A percentile compares a stretch with the other conserved stretches of the same genome.
phyloP scores from a whole-genome alignment of 768 basidiomycete species.

The Boletus huronensis region DNA sequence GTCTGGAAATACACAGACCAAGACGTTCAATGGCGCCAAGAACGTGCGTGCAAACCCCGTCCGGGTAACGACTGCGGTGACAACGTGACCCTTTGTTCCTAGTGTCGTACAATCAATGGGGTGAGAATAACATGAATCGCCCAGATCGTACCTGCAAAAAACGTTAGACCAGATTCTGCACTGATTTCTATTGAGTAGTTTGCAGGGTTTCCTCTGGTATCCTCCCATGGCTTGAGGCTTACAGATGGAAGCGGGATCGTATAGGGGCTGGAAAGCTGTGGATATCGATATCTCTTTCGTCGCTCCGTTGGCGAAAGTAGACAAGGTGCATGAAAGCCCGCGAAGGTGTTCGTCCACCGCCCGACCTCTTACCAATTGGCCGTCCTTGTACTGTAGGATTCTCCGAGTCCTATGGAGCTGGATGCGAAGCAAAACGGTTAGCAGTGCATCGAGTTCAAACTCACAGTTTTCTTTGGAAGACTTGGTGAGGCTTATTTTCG shows the following conservation, averaged over 20 bases:
- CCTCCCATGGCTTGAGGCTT: not conserved
- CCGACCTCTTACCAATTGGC: not conserved
- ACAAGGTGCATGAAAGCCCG: not conserved
- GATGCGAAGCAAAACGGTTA: not conserved
- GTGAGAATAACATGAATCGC: not conserved
- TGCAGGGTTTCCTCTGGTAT: not conserved
- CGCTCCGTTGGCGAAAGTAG: conserved; percentile 13
- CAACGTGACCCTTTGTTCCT: not conserved
- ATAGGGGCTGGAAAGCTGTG: conserved; percentile 16
- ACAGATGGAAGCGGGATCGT: not conserved
- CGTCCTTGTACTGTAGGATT: not conserved
- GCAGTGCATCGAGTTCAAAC: not conserved
- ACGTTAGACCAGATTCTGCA: not conserved
- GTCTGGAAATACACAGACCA: not conserved
- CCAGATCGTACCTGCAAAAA: not conserved
- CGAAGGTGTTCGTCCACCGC: not conserved
- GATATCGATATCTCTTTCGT: conserved; percentile 9
- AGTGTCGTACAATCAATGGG: not conserved
- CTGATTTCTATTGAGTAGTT: conserved; percentile 7
- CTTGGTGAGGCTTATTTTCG: not conserved
- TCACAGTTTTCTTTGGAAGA: not conserved
- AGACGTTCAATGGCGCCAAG: not conserved
- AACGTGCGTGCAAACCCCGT: conserved; percentile 13
- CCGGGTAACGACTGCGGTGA: conserved; percentile 5
- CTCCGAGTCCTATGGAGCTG: not conserved